Conservation (phyloP, 2,329 filamentous ascomycete genomes). For the Rutstroemia sp. region DNA sequence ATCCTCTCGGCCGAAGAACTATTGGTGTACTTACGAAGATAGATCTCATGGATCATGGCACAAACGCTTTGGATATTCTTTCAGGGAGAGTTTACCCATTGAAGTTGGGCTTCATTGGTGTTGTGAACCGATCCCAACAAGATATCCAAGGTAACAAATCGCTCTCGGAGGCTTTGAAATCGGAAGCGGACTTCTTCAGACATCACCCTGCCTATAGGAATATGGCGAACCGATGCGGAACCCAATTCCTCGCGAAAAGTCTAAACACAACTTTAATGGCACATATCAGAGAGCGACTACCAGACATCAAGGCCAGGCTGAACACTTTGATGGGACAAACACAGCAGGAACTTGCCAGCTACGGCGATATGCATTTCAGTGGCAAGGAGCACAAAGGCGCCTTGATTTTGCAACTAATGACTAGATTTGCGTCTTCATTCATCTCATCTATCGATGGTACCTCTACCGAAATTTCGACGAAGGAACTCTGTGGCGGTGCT, state of each 20-base stretch:
- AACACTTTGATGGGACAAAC: conserved; percentile 99
- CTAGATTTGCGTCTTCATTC: conserved; percentile 93
- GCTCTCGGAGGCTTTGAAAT: conserved; percentile 83
- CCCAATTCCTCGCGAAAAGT: conserved; percentile 88
- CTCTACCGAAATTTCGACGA: conserved; percentile 96
- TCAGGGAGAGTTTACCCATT: conserved; percentile 93
- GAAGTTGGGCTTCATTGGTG: conserved; percentile 95
- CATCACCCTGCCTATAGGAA: conserved; percentile 97
- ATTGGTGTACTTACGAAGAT: conserved; percentile 97
- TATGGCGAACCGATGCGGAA: conserved; percentile 88
- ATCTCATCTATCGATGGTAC: conserved; percentile 98
- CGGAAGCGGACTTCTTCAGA: conserved; percentile 91
- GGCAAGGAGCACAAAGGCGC: conserved; percentile 95
- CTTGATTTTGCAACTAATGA: conserved; percentile 95
- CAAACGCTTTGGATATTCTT: conserved; percentile 95
- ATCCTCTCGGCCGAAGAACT: conserved; percentile 86
- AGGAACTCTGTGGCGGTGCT: conserved; percentile 44
- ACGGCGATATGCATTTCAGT: conserved; percentile 95
- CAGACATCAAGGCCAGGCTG: conserved; percentile 94
- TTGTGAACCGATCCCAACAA: conserved; percentile 96
- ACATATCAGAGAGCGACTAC: conserved; percentile 90
- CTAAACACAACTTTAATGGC: conserved; percentile 92
- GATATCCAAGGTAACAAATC: conserved; percentile 95
- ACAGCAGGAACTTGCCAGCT: conserved; percentile 95
- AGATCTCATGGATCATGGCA: conserved; percentile 97